Conservation (phyloP, 2,329 filamentous ascomycete species). For the Polytolypa hystricis region DNA sequence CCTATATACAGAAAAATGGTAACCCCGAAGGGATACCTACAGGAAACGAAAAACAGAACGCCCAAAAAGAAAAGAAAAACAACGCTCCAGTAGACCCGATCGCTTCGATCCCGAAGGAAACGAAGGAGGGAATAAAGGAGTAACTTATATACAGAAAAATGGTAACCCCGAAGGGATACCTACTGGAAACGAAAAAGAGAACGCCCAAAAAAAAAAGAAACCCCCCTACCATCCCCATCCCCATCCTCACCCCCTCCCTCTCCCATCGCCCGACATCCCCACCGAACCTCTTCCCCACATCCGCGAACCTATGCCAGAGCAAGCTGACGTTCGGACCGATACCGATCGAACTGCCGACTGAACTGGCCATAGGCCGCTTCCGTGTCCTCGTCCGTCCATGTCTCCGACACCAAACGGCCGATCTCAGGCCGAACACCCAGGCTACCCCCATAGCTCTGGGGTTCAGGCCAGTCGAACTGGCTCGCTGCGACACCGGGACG, state of each 20-base stretch:
- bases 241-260: neutral
- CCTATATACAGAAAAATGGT: neutral
- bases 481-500: neutral
- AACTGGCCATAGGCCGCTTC: constrained; percentile 4
- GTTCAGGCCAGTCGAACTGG: neutral
- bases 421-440: constrained; percentile 1
- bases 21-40: neutral
- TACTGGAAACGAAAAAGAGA: neutral
- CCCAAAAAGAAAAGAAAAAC: neutral
- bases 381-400: constrained; percentile 5
- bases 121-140: neutral
- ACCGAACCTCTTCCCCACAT: neutral
- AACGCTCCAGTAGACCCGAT: neutral
- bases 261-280: neutral
- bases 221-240: neutral
- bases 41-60: constrained; percentile 1
- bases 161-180: too few relatives aligned
- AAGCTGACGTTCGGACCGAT: too few relatives aligned
- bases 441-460: neutral
- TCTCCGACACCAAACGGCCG: constrained; percentile 2
- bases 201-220: neutral
- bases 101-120: neutral
- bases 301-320: neutral
- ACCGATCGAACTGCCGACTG: constrained; percentile 4
- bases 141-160: neutral